Conservation (phyloP, 2,329 filamentous ascomycete species). For the Dothidotthia symphoricarpi region DNA sequence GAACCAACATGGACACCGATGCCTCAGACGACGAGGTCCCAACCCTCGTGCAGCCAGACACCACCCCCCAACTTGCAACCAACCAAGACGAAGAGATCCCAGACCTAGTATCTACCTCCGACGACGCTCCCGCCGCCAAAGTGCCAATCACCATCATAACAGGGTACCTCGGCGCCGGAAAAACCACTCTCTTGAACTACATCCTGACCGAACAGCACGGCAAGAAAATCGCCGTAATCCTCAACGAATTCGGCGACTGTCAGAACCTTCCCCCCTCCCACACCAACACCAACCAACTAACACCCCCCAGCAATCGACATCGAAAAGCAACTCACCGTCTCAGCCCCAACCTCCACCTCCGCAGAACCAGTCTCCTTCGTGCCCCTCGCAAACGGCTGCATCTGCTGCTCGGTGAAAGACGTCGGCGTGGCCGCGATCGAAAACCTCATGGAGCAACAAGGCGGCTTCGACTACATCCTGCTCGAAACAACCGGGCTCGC, state of each 20-base stretch:
- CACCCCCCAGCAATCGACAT: slow-evolving; percentile 74
- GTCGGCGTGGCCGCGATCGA: slow-evolving; percentile 93
- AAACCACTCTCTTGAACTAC: slow-evolving; percentile 93
- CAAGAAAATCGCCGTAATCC: slow-evolving; percentile 96
- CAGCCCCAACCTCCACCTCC: slow-evolving; percentile 40
- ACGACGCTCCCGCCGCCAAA: slow-evolving; percentile 57
- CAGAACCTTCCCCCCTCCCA: neutral
- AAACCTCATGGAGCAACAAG: slow-evolving; percentile 89
- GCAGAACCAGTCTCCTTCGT: slow-evolving; percentile 61
- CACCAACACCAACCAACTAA: slow-evolving; percentile 1
- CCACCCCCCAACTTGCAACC: slow-evolving; percentile 21
- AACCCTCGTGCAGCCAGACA: slow-evolving; percentile 56
- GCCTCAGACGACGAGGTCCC: slow-evolving; percentile 35
- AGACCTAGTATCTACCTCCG: slow-evolving; percentile 32
- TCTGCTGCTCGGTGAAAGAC: slow-evolving; percentile 98
- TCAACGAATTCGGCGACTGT: slow-evolving; percentile 64
- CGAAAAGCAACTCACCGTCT: slow-evolving; percentile 92
- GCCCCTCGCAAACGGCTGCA: slow-evolving; percentile 92
- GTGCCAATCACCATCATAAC: slow-evolving; percentile 86
- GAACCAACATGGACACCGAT: slow-evolving; percentile 17
- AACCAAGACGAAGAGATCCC: slow-evolving; percentile 22
- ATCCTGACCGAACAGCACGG: slow-evolving; percentile 93
- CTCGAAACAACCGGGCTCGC: slow-evolving; percentile 94
- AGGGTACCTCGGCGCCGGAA: slow-evolving; percentile 91
- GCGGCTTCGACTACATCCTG: slow-evolving; percentile 94